Evolutionary conservation across 2,329 filamentous ascomycete genomes (phyloP), one percentile per base, ranked within the genome.

Genomic region (Phialocephala subalpina): DNA sequence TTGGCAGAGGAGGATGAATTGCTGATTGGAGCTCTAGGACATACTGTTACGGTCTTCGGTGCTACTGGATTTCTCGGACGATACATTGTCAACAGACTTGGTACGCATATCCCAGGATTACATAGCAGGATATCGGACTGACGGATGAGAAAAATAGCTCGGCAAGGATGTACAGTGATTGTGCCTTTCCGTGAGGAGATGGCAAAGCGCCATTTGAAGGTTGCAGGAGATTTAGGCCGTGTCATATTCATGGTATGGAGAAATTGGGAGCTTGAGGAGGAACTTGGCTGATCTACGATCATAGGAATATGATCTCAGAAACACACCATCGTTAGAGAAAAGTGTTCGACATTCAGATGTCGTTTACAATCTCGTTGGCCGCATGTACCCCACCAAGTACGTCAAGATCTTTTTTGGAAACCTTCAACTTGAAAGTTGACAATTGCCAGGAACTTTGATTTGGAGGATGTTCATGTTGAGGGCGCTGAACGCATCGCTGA

Each of bases 21-120:
- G 62, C 71, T 77, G 67, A 75, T 66, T 18, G 62, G 62, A 40
- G 58, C 63, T 73, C 68, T 80, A 93, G 95, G 95, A 73, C 94
- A 98, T 82, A 97, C 94, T 69, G 95, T 92, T 68, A 99, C 96
- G 66, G 95, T 99, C 75, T 99, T 99, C 82, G 96, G 96, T 81
- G 96, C 96, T 77, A 97, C 94, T 68, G 96, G 96, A 71, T 95
- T 97, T 80, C 84, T 99, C 63, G 96, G 96, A 78, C 90, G 96
- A 78, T 99, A 99, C 80, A 97, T 99, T 78, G 96, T 99, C 78
- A 97, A 97, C 83, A 88, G 93, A 79, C 86, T 99, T 78, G 94
- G 94, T 90, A 84, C 69, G 82, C 49, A 62, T 55, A 57, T 61
- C 58, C 58, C 64, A 65, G 69, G 69, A 25, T 62, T 57, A 20